Evolutionary conservation across 495 filamentous ascomycete genomes (phyloP).

Genomic region (Penicillium verhagenii): DNA sequence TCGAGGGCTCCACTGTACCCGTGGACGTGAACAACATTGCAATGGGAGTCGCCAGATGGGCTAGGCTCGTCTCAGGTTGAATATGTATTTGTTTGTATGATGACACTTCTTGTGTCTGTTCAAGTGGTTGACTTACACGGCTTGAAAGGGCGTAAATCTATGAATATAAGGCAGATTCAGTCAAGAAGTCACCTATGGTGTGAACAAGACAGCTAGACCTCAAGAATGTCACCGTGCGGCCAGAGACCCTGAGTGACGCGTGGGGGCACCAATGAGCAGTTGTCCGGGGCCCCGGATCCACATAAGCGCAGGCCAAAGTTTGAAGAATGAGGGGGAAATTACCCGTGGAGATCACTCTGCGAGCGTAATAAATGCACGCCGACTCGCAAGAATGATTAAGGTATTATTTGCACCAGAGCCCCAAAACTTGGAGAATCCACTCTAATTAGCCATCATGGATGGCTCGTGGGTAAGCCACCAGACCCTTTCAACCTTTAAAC

Average conservation of each 20-base stretch:
- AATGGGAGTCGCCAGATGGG: too few species aligned
- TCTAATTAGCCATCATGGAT: not conserved
- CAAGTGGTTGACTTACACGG: too few species aligned
- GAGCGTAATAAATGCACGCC: not conserved
- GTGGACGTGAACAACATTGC: too few species aligned
- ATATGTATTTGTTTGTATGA: too few species aligned
- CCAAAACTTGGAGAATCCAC: not conserved
- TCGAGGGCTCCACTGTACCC: too few species aligned
- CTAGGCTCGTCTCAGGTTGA: too few species aligned
- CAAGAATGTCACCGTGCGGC: too few species aligned
- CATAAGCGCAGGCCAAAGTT: not conserved
- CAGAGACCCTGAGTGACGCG: not conserved
- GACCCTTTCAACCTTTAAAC: not conserved
- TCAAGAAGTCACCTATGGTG: too few species aligned
- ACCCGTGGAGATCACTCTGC: not conserved
- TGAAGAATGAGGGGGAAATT: constrained; percentile 4
- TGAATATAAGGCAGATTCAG: too few species aligned
- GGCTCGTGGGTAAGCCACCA: constrained; percentile 8
- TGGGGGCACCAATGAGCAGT: constrained; percentile 1
- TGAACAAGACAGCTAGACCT: too few species aligned
- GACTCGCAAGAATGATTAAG: not conserved
- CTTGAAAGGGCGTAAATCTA: too few species aligned
- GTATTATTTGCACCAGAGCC: not conserved
- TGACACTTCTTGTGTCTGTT: too few species aligned
- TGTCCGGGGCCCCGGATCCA: constrained; percentile 9